Evolutionary conservation across 495 filamentous ascomycete species (phyloP), one percentile per base, ranked within the genome.

Genomic region (Trichocladium uniseriatum): DNA sequence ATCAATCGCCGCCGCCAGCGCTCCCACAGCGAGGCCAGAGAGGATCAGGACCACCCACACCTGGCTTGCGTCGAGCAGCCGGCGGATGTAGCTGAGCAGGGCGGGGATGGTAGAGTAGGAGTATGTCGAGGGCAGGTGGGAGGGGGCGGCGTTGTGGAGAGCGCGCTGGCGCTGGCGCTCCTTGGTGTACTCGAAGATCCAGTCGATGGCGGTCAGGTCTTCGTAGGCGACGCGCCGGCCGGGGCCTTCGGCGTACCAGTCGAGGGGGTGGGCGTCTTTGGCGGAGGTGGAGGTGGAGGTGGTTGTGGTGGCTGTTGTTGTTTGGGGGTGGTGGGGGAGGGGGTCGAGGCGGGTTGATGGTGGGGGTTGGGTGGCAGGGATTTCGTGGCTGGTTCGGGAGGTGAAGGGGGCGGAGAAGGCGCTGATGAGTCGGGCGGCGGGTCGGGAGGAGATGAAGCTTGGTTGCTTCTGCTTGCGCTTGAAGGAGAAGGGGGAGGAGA

Each of bases 131-230:
- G 40, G 3, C 27, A 19, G 2, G 88, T 86, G 22, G 80, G 5
- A 82, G 75, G 51, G 73, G 8, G 83, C 76, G 52, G 72, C 80
- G 3, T 82, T 79, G 43, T 79, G 82, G 9, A 98, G 72, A 14
- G 85, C 71, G 8, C 88, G 77, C 54, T 92, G 77, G 36, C 92
- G 79, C 64, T 95, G 88, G 15, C 92, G 78, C 66, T 98, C 92
- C 65, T 96, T 96, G 20, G 89, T 92, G 63, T 98, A 95, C 66
- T 98, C 92, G 61, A 95, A 97, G 57, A 96, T 97, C 92, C 92
- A 98, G 70, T 98, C 92, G 65, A 98, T 98, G 13, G 94, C 92
- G 13, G 94, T 96, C 59, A 96, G 75, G 69, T 98, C 86, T 56
- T 95, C 92, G 67, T 98, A 98, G 43, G 85, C 89, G 21, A 96